Base-by-base conservation (phyloP, 208 protist genomes). In the Crithidia thermophila region DNA sequence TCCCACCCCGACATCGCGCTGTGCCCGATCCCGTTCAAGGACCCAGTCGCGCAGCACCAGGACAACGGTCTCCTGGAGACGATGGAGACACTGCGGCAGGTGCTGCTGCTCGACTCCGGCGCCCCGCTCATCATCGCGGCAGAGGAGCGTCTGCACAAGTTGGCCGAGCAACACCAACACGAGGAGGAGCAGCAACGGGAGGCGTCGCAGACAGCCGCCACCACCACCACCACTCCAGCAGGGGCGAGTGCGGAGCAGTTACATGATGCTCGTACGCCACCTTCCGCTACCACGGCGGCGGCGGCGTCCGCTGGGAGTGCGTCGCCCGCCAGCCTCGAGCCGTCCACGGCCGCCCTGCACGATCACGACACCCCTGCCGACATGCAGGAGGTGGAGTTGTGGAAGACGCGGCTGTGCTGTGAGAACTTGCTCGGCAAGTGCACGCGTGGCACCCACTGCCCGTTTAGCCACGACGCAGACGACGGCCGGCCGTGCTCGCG, bases 1-100 rank as follows among this genome's bases (percentile, higher is more conserved):
- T 96, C 91, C 10, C 91, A 96, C 65, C 91, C 88, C 13, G 88
- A 94, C 42, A 93, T 94, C 50, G 91, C 91, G 6, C 79, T 96
- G 25, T 96, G 91, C 63, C 91, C 91, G 2, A 72, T 88, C 8
- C 88, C 88, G 5, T 96, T 94, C 68, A 85, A 84, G 49, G 86
- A 94, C 59, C 73, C 86, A 2, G 72, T 67, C 10, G 53, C 57
- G 28, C 84, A 94, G 74, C 42, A 49, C 8, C 51, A 90, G 20
- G 91, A 96, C 57, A 75, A 75, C 18, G 91, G 86, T 7, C 76
- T 96, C 3, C 20, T 75, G 52, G 56, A 85, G 39, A 81, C 84
- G 18, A 91, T 94, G 75, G 71, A 77, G 40, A 80, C 88, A 23
- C 75, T 96, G 66, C 64, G 85, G 51, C 77, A 93, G 65, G 88